Base-by-base conservation (phyloP, 176 grass and related monocot species). In the Ensete glaucum region DNA sequence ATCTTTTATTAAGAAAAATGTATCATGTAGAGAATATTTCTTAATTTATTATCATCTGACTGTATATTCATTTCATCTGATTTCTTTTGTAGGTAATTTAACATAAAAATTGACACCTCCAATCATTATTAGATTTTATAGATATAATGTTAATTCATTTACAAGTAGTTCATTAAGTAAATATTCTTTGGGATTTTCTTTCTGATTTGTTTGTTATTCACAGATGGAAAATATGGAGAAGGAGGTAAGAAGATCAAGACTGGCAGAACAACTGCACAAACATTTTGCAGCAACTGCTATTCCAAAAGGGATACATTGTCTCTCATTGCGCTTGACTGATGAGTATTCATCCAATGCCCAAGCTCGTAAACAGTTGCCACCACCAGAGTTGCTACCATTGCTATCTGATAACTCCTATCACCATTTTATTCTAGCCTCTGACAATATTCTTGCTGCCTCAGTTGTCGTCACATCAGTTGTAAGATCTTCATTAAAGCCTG, bases 311-410 rank as follows among this genome's bases (percentile, higher is more conserved):
- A 81, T 98, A 54, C 85, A 98, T 78, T 98, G 95, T 62, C 95
- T 98, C 79, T 93, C 95, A 1, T 82, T 98, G 60, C 90, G 88
- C 56, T 82, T 98, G 79, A 98, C 95, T 26, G 88, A 98, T 82
- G 95, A 93, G 77, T 99, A 99, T 76, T 99, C 90, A n/a, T 99
- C 95, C 78, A 99, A 99, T 80, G 95, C 95, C 74, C 90, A 89
- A 74, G 95, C 95, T 13, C 88, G 95, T 73, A 94, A 90, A 85
- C 95, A 99, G 68, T 64, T 99, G 63, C 95, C 88, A 56, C 84
- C 95, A 26, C 95, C 95, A 21, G 95, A 94, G 75, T 85, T 93
- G 84, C 79, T 99, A 64, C 95, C 95, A 43, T 24, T 81, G 67
- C 86, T 94, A 58, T 89, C 84, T 1, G 88, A 94, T 87, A 85